Conservation (phyloP, 345 rosid genomes). For the Camelina sativa region DNA sequence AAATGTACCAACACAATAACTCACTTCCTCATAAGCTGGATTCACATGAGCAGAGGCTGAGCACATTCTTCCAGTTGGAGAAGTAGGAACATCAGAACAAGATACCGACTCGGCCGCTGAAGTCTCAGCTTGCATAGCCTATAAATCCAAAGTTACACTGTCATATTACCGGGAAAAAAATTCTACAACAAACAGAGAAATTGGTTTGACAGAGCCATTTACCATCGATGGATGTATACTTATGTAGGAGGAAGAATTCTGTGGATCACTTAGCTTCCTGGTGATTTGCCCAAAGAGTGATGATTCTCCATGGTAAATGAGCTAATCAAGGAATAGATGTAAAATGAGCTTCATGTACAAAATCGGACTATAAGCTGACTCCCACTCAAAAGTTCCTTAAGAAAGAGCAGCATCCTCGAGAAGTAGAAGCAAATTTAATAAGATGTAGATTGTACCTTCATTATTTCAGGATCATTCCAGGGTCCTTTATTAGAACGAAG, state of each 20-base stretch:
- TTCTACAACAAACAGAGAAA: background rate
- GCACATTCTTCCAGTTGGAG: conserved; percentile 51
- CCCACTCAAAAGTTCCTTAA: conserved; percentile 7
- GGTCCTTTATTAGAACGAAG: conserved; percentile 95
- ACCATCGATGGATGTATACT: conserved; percentile 64
- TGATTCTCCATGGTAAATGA: conserved; percentile 66
- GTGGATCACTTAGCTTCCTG: conserved; percentile 54
- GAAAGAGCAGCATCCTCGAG: conserved; percentile 10
- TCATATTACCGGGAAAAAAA: conserved; percentile 24
- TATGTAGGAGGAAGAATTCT: conserved; percentile 50
- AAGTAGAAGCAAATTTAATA: conserved; percentile 1
- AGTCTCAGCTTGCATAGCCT: conserved; percentile 63
- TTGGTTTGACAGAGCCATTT: conserved; percentile 25
- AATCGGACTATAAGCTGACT: conserved; percentile 32
- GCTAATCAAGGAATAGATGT: conserved; percentile 48
- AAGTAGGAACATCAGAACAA: conserved; percentile 61
- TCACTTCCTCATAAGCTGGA: conserved; percentile 73
- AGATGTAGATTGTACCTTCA: conserved; percentile 66
- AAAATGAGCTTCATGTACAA: conserved; percentile 35
- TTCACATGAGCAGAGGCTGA: conserved; percentile 52
- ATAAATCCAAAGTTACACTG: conserved; percentile 24
- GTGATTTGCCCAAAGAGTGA: conserved; percentile 64
- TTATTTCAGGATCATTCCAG: conserved; percentile 86
- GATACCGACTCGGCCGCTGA: conserved; percentile 65
- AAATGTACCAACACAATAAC: conserved; percentile 34